A percentile compares a stretch with the other conserved stretches of the same genome.
Conservation (phyloP, 331 rosid genomes). For the Malus hybrid region DNA sequence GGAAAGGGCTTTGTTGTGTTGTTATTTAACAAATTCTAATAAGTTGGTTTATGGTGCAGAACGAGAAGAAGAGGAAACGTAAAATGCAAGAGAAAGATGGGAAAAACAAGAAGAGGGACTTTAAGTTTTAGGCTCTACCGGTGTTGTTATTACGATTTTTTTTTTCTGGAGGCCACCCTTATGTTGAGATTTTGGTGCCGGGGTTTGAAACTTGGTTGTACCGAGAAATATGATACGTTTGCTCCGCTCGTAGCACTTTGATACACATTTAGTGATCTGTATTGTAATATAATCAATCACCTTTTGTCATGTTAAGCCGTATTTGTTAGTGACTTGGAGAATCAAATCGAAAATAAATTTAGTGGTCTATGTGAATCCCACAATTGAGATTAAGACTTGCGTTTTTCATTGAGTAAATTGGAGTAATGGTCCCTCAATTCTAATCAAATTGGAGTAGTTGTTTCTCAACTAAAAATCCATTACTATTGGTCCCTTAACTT, state of each 20-base stretch:
- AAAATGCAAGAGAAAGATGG: conserved; percentile 92
- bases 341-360: not conserved
- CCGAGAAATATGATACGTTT: not conserved
- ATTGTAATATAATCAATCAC: not conserved
- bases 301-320: no score
- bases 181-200: not conserved
- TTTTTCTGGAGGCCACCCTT: not conserved
- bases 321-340: not conserved
- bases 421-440: accelerated
- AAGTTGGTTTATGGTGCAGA: conserved; percentile 39
- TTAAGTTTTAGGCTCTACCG: conserved; percentile 58
- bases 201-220: no score
- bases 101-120: conserved; percentile 88
- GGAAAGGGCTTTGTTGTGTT: no score
- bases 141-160: not conserved
- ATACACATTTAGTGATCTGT: not conserved
- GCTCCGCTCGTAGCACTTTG: not conserved
- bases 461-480: no score
- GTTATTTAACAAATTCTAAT: not conserved
- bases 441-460: no score
- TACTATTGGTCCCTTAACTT: no score
- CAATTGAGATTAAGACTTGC: no score
- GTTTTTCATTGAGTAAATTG: no score
- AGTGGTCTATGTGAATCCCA: no score
- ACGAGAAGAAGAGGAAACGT: conserved; percentile 90